Evolutionary conservation across 495 filamentous ascomycete genomes (phyloP).

Genomic region (Podospora anserina): DNA sequence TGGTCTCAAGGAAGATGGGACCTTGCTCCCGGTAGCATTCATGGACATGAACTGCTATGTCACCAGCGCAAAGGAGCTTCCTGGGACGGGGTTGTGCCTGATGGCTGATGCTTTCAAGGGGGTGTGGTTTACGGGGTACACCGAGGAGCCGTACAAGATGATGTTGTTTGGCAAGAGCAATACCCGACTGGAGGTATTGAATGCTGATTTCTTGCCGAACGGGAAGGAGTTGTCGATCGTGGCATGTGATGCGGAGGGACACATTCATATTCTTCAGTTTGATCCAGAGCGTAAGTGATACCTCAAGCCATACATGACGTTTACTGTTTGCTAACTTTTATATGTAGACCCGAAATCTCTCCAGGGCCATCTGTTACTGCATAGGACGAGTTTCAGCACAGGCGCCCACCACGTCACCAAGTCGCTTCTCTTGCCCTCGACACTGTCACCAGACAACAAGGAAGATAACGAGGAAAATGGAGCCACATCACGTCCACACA

Average conservation of each 20-base stretch:
- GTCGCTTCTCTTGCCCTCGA: constrained; percentile 69
- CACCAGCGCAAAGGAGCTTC: constrained; percentile 73
- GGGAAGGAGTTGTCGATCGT: constrained; percentile 79
- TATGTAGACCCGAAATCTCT: constrained; percentile 83
- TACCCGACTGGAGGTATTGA: constrained; percentile 69
- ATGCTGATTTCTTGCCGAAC: constrained; percentile 84
- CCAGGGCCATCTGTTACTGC: constrained; percentile 80
- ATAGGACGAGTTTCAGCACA: constrained; percentile 77
- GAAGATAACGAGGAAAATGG: constrained; percentile 1
- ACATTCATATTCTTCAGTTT: constrained; percentile 85
- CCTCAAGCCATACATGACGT: neutral
- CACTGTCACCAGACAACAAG: constrained; percentile 31
- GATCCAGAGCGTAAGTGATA: constrained; percentile 72
- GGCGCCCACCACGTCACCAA: constrained; percentile 71
- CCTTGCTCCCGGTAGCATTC: constrained; percentile 88
- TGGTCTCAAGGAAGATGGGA: constrained; percentile 91
- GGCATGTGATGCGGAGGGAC: constrained; percentile 78
- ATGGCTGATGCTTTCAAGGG: constrained; percentile 89
- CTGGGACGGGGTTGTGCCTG: constrained; percentile 75
- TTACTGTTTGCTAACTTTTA: constrained; percentile 24
- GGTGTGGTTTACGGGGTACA: constrained; percentile 91
- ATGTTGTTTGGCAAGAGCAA: constrained; percentile 84
- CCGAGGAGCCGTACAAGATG: constrained; percentile 93
- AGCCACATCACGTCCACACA: constrained; percentile 47
- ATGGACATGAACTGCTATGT: constrained; percentile 97